phyloP scores from a whole-genome alignment of 495 filamentous ascomycete species.

The Collariella sp. region DNA sequence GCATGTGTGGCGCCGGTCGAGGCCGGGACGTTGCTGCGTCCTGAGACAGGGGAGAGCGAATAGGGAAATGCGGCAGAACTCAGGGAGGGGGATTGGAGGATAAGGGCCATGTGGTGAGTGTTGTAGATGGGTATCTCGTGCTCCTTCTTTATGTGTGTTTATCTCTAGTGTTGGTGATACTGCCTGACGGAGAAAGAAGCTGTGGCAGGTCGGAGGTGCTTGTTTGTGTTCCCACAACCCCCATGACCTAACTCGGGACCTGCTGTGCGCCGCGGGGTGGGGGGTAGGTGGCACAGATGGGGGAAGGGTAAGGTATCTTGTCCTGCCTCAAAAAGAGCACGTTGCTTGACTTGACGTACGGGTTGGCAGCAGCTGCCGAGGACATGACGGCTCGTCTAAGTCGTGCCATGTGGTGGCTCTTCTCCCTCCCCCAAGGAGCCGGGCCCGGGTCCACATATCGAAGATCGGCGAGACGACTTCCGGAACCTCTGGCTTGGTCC shows the following conservation, averaged over 20 bases:
- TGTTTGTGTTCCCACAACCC: too few species aligned
- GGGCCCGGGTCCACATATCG: slow-evolving; percentile 13
- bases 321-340: too few species aligned
- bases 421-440: slow-evolving; percentile 16
- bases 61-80: slow-evolving; percentile 1
- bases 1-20: background rate
- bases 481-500: background rate
- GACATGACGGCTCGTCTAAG: background rate
- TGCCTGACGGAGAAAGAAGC: background rate
- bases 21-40: slow-evolving; percentile 4
- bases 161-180: background rate
- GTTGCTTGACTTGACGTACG: background rate
- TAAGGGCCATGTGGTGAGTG: background rate
- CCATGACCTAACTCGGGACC: background rate
- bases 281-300: too few species aligned
- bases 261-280: background rate
- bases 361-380: background rate
- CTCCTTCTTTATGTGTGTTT: background rate
- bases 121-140: background rate
- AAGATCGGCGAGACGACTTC: slow-evolving; percentile 13
- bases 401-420: slow-evolving; percentile 1
- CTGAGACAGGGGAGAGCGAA: background rate
- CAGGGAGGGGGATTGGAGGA: too few species aligned
- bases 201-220: background rate
- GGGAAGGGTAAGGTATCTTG: too few species aligned